Percentiles rank a stretch among this genome's conserved stretches.
Evolutionary conservation across 345 rosid species (phyloP).

Genomic region (Chamaenerion angustifolium): DNA sequence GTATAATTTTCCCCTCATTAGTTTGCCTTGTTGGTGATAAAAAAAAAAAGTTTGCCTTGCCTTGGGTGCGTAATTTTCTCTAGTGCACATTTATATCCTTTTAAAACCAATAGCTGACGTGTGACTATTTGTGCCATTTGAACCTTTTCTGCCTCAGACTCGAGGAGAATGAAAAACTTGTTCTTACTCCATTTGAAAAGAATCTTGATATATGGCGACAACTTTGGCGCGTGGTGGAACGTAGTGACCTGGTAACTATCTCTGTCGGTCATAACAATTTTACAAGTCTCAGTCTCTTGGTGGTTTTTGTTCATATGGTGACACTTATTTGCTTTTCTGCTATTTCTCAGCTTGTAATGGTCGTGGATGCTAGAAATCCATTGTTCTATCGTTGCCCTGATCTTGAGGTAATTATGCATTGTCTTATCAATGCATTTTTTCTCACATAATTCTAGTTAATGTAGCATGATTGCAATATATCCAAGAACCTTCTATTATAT

Average conservation of each 20-base stretch:
- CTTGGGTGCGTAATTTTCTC: background rate
- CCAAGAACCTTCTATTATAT: too few relatives aligned
- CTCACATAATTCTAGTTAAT: background rate
- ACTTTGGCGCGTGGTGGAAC: constrained; percentile 97
- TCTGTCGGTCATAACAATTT: background rate
- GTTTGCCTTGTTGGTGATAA: too few relatives aligned
- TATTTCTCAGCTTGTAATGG: constrained; percentile 75
- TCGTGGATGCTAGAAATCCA: constrained; percentile 92
- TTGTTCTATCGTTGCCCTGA: constrained; percentile 84
- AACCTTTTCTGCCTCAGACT: constrained; percentile 33
- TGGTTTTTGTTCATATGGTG: background rate
- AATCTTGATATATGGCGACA: constrained; percentile 97
- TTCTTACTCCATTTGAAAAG: constrained; percentile 93
- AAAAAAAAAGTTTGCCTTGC: too few relatives aligned
- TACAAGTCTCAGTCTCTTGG: background rate
- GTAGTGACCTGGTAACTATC: constrained; percentile 72
- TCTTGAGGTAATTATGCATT: constrained; percentile 53
- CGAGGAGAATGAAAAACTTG: constrained; percentile 91
- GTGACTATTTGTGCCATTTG: background rate
- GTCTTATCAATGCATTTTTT: background rate
- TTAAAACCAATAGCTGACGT: background rate
- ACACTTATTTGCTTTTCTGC: background rate
- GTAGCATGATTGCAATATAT: too few relatives aligned
- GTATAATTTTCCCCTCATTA: too few relatives aligned
- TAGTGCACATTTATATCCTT: background rate